Evolutionary conservation across 1,284 basidiomycete species (phyloP), one percentile per base, ranked within the genome.

Genomic region (Malassezia restricta): DNA sequence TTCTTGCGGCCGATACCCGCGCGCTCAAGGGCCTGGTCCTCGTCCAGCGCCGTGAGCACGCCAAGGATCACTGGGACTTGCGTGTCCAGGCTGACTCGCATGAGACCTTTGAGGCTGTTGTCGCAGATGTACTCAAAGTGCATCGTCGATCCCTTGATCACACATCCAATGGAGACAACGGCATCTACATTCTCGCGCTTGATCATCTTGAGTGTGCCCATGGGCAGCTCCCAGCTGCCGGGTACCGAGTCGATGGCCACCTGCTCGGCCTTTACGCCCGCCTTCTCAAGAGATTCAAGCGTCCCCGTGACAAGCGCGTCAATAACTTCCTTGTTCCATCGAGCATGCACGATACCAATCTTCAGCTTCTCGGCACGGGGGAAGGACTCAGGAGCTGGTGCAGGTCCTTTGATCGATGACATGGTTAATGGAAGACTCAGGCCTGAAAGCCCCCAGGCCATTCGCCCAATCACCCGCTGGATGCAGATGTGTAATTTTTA

Each of bases 31-130:
- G 94, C 94, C 77, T 99, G 92, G 64, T 92, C 86, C 57, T 98
- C 92, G 43, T 79, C 87, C 59, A 98, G 79, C 38, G 83, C 87
- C 12, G 92, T 99, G 65, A 99, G 77, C 11, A 99, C 88, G 31
- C 94, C 94, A 73, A 96, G 92, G 60, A 99, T 85, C 66, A 98
- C 87, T 0, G 92, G 92, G n/a, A 86, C 81, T 17, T 87, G 87
- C 2, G 85, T 84, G 74, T 98, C 91, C 63, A 96, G 78, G 72
- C 91, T 88, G 27, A 95, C 81, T 60, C 82, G 81, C 92, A 96
- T 98, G 63, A 98, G 78, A 35, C 84, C 90, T 66, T 92, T 84
- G 40, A 87, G 84, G 55, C 94, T 87, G 51, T 83, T 81, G 64
- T 96, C 90, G 72, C 82, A 87, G 74, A 98, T 99, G 78, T 99